phyloP scores from a whole-genome alignment of 108 stramenopile species.

The Cyclostephanos invisitatus region DNA sequence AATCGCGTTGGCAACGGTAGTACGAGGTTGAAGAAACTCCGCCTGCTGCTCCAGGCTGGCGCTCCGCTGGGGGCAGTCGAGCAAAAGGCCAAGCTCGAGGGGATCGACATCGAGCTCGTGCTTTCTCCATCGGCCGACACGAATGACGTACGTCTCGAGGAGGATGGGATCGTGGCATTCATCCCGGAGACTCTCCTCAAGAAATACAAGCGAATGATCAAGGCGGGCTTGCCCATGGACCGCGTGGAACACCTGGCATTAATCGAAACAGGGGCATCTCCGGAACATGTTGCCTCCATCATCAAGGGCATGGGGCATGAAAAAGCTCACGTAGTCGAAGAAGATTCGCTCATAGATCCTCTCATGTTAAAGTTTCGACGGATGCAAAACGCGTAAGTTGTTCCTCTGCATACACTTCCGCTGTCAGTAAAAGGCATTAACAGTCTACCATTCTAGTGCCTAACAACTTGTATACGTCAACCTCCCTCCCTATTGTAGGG shows the following conservation, averaged over 20 bases:
- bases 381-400: constrained; percentile 37
- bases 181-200: constrained; percentile 50
- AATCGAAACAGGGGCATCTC: constrained; percentile 24
- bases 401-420: not conserved
- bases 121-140: constrained; percentile 8
- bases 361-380: constrained; percentile 20
- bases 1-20: not conserved
- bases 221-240: constrained; percentile 42
- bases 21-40: constrained; percentile 42
- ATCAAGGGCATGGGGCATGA: not conserved
- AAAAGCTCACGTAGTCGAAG: constrained; percentile 14
- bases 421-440: not conserved
- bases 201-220: constrained; percentile 59
- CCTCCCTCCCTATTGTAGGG: not conserved
- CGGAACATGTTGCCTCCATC: constrained; percentile 19
- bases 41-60: constrained; percentile 51
- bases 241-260: constrained; percentile 44
- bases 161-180: not conserved
- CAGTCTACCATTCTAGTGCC: not conserved
- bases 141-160: not conserved
- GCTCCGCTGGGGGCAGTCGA: constrained; percentile 50
- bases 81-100: constrained; percentile 51
- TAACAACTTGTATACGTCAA: not conserved
- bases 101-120: constrained; percentile 46
- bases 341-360: not conserved